Evolutionary conservation across 495 filamentous ascomycete species (phyloP).

Genomic region (Podospora fimiseda): DNA sequence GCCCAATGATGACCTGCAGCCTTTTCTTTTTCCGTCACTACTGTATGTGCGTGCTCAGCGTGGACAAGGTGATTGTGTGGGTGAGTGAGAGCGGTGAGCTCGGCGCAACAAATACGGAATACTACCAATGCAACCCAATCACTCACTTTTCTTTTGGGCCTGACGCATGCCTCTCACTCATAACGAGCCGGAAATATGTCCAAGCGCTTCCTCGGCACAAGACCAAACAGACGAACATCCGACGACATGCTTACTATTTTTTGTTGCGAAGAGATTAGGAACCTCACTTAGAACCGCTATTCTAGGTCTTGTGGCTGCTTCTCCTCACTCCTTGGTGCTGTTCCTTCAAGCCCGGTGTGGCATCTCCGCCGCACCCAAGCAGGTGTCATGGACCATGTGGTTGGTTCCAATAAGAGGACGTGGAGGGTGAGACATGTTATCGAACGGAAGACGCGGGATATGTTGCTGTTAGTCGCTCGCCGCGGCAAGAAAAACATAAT

Average conservation of each 20-base stretch:
- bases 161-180: neutral
- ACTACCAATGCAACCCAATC: constrained; percentile 3
- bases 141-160: neutral
- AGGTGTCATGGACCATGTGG: neutral
- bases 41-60: no score
- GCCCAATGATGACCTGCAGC: constrained; percentile 4
- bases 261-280: neutral
- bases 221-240: neutral
- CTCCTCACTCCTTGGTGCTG: neutral
- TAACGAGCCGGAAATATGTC: neutral
- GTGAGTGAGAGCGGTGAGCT: neutral
- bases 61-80: neutral
- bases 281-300: neutral
- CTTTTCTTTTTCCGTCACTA: no score
- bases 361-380: constrained; percentile 1
- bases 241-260: neutral
- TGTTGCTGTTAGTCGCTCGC: neutral
- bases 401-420: neutral
- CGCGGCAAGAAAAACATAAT: neutral
- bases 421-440: neutral
- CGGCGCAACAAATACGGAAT: no score
- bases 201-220: neutral
- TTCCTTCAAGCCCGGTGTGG: neutral
- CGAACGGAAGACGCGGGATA: constrained; percentile 4
- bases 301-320: neutral